These are phyloP conservation scores for Aquanectria penicillioides DNA, from an alignment of 2,329 filamentous ascomycete species.

Conservation along the genomic window DNA sequence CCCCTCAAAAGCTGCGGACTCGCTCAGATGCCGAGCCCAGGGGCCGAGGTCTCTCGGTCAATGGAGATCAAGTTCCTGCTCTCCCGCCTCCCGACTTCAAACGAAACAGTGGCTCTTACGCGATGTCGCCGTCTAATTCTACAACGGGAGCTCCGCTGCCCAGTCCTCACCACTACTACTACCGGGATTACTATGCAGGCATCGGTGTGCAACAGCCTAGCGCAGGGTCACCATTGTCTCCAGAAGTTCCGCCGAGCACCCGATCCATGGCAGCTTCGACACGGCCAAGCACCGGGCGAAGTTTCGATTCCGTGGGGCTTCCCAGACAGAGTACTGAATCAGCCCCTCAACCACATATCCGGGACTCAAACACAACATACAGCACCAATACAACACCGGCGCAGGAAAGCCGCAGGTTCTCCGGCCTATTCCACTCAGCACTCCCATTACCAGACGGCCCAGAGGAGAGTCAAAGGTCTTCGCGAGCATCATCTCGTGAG, in stretches of 20 bases:
- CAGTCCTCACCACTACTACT: constrained; percentile 65
- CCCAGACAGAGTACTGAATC: constrained; percentile 64
- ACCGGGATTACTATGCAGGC: constrained; percentile 55
- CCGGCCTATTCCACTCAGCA: constrained; percentile 86
- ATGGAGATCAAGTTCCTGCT: constrained; percentile 70
- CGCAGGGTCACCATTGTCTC: constrained; percentile 66
- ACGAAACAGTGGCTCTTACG: constrained; percentile 74
- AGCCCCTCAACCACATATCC: constrained; percentile 51
- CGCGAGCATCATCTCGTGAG: constrained; percentile 69
- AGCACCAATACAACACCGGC: constrained; percentile 59
- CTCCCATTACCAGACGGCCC: constrained; percentile 80
- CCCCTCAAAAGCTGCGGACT: constrained; percentile 58
- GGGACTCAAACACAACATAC: constrained; percentile 66
- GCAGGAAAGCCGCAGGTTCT: constrained; percentile 67
- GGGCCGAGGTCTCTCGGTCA: constrained; percentile 68
- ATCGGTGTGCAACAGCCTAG: constrained; percentile 55
- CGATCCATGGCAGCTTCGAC: constrained; percentile 58
- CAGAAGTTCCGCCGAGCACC: constrained; percentile 62
- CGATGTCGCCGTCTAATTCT: constrained; percentile 65
- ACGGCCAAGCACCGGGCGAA: constrained; percentile 69
- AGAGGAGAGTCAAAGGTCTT: constrained; percentile 63
- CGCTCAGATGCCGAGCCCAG: constrained; percentile 62
- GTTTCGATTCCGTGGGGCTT: constrained; percentile 63
- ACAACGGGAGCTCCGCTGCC: constrained; percentile 47
- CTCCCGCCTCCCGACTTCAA: constrained; percentile 75